A percentile compares a stretch with the other conserved stretches of the same genome.
These are phyloP conservation scores for Coemansia erecta DNA, from an alignment of 192 early-diverging fungal genomes.

Conservation along the genomic window DNA sequence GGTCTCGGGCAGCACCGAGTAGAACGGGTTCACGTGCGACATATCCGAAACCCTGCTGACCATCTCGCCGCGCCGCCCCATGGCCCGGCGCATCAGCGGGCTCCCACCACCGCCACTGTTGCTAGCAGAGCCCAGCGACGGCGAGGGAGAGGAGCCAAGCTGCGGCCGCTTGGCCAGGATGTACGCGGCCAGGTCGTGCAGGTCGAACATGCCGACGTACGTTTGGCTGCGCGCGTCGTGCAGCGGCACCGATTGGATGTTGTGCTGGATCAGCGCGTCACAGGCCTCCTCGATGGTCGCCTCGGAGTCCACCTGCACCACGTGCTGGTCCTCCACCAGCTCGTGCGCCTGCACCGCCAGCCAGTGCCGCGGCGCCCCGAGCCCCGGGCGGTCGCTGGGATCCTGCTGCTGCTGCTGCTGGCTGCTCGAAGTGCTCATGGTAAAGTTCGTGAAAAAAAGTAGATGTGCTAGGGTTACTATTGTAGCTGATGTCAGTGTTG, in stretches of 20 bases:
- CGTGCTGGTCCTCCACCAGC: conserved; percentile 61
- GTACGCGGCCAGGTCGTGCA: conserved; percentile 77
- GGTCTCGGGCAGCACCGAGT: conserved; percentile 74
- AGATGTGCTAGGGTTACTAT: no score
- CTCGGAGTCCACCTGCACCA: conserved; percentile 63
- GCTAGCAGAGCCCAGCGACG: no score
- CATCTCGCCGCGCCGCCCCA: conserved; percentile 1
- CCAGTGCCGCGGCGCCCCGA: conserved; percentile 59
- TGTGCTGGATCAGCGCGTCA: conserved; percentile 67
- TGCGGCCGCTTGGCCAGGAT: conserved; percentile 56
- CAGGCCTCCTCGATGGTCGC: conserved; percentile 70
- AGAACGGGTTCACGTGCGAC: conserved; percentile 81
- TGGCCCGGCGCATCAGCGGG: not conserved
- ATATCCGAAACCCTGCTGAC: conserved; percentile 56
- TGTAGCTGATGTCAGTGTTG: no score
- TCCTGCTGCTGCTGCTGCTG: not conserved
- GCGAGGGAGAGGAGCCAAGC: no score
- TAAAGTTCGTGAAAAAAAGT: no score
- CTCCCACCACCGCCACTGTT: not conserved
- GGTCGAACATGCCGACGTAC: conserved; percentile 86
- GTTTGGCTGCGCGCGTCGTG: conserved; percentile 59
- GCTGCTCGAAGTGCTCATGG: no score
- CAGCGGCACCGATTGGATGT: conserved; percentile 78
- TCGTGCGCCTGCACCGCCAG: conserved; percentile 58
- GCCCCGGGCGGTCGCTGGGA: conserved; percentile 14